Conservation (phyloP, 1,284 basidiomycete species). For the Moesziomyces sp. region DNA sequence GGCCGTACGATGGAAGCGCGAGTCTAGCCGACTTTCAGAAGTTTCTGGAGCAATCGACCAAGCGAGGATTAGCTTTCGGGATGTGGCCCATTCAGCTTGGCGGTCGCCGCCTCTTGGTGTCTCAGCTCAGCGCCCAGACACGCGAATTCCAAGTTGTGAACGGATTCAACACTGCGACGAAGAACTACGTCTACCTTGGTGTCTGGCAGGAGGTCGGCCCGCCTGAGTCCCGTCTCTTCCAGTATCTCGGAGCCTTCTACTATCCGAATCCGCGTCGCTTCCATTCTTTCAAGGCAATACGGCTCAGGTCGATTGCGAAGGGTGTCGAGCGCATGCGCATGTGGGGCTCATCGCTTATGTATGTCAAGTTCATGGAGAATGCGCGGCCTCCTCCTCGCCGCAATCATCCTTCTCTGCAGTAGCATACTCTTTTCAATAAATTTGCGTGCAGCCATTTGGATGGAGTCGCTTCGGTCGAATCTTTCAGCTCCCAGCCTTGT, state of each 20-base stretch:
- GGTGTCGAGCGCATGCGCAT: background rate
- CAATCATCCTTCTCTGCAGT: no score
- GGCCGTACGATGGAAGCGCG: no score
- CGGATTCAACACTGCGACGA: background rate
- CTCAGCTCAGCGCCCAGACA: background rate
- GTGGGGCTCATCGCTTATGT: background rate
- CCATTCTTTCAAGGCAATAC: rapidly evolving
- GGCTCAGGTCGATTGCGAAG: background rate
- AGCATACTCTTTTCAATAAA: no score
- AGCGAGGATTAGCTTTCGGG: background rate
- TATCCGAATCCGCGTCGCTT: background rate
- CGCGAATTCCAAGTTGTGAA: background rate
- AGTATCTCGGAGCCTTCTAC: background rate
- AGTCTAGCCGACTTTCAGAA: background rate
- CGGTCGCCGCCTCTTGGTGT: background rate
- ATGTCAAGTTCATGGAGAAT: no score
- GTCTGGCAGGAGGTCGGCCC: background rate
- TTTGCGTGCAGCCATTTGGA: no score
- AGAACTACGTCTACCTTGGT: background rate
- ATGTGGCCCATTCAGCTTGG: background rate
- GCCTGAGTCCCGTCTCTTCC: background rate
- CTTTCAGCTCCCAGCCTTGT: no score
- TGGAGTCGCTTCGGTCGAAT: no score
- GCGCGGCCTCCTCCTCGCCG: no score
- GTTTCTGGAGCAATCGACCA: background rate